phyloP scores from a whole-genome alignment of 2,329 filamentous ascomycete species.

The Mollisiaceae sp. region DNA sequence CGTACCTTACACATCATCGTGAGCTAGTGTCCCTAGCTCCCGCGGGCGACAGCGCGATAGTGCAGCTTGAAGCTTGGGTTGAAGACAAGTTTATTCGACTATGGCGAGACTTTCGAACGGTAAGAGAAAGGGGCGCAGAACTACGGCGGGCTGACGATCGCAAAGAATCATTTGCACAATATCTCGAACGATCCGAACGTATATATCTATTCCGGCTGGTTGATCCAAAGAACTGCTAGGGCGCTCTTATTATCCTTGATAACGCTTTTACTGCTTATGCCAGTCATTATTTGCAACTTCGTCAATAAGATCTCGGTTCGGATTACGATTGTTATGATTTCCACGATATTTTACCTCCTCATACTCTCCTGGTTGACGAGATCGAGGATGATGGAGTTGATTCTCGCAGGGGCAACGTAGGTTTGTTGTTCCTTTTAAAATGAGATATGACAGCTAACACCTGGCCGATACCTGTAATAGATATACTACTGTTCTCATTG shows the following conservation, averaged over 20 bases:
- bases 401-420: constrained; percentile 2
- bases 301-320: not conserved
- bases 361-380: not conserved
- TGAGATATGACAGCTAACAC: no score
- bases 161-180: no score
- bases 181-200: no score
- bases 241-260: not conserved
- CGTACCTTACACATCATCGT: not conserved
- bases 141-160: no score
- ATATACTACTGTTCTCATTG: not conserved
- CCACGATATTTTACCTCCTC: not conserved
- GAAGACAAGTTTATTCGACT: not conserved
- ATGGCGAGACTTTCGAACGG: not conserved
- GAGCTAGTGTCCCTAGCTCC: constrained; percentile 2
- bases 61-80: not conserved
- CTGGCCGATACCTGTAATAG: no score
- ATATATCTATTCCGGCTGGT: constrained; percentile 1
- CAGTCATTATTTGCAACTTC: not conserved
- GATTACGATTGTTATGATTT: not conserved
- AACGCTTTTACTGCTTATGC: not conserved
- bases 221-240: not conserved
- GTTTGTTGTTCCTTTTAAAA: no score
- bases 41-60: not conserved
- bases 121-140: no score
- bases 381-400: constrained; percentile 4